Conservation (phyloP, 208 protist species). For the Wallacemonas sp. region DNA sequence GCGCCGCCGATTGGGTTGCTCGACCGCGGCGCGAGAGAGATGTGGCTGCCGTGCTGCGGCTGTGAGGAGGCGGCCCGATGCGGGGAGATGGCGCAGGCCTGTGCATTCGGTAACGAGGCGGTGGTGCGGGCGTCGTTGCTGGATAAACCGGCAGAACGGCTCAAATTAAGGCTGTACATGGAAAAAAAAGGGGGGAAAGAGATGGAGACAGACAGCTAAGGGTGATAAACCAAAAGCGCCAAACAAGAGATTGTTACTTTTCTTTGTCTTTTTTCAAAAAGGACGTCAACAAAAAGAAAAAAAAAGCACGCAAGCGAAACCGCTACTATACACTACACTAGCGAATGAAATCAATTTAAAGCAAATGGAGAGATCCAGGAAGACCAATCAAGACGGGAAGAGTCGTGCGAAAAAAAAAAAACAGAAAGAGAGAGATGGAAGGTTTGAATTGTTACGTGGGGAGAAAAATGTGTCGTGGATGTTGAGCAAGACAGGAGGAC, state of each 20-base stretch:
- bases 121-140: slow-evolving; percentile 1
- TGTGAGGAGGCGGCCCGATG: neutral
- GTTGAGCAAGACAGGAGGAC: no score
- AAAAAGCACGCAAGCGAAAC: neutral
- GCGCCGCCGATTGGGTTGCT: slow-evolving; percentile 14
- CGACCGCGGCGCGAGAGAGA: slow-evolving; percentile 9
- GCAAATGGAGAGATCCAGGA: no score
- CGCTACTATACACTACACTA: no score
- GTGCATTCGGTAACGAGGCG: neutral
- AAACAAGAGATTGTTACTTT: no score
- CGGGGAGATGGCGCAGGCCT: neutral
- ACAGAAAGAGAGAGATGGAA: no score
- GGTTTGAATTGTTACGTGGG: no score
- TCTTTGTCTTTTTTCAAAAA: no score
- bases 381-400: no score
- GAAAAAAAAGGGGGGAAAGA: neutral
- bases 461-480: no score
- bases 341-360: no score
- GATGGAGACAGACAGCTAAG: neutral
- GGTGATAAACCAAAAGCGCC: neutral
- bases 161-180: slow-evolving; percentile 12
- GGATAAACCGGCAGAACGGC: neutral
- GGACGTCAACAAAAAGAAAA: neutral
- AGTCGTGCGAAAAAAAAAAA: neutral
- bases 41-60: neutral